A percentile compares a stretch with the other conserved stretches of the same genome.
phyloP scores from a whole-genome alignment of 805 yeast species.

The Suhomyces prunicola region DNA sequence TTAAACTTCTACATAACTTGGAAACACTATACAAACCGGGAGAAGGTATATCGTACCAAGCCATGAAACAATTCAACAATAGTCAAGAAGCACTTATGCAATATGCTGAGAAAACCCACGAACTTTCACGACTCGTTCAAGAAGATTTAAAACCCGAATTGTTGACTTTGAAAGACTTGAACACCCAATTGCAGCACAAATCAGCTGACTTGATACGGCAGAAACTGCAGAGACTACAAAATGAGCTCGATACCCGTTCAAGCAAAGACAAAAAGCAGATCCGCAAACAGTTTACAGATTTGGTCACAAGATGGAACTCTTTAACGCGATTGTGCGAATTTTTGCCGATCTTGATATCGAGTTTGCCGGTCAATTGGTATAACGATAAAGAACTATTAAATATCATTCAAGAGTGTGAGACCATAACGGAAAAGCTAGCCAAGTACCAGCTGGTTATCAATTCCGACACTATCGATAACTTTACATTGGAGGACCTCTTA shows the following conservation, averaged over 20 bases:
- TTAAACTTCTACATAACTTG: conserved; percentile 19
- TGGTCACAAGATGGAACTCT: conserved; percentile 18
- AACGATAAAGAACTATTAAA: conserved; percentile 24
- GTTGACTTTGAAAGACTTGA: conserved; percentile 11
- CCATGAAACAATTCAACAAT: conserved; percentile 11
- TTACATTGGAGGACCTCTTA: conserved; percentile 17
- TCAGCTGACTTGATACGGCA: conserved; percentile 4
- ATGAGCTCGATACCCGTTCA: conserved; percentile 4
- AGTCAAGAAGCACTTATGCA: conserved; percentile 2
- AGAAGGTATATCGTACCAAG: conserved; percentile 11
- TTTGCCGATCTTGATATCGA: conserved; percentile 29
- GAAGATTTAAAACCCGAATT: conserved; percentile 17
- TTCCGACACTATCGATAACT: conserved; percentile 12
- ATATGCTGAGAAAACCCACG: conserved; percentile 1
- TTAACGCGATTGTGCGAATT: conserved; percentile 23
- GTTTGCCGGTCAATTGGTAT: conserved; percentile 38
- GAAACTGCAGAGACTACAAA: conserved; percentile 8
- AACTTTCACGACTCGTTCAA: conserved; percentile 6
- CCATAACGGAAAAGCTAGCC: conserved; percentile 16
- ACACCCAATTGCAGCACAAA: conserved; percentile 9
- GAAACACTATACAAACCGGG: conserved; percentile 13
- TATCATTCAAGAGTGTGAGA: conserved; percentile 28
- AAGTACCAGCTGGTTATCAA: conserved; percentile 15
- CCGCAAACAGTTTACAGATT: conserved; percentile 5
- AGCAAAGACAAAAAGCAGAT: conserved; percentile 5